A percentile compares a stretch with the other conserved stretches of the same genome.
phyloP scores from a whole-genome alignment of 441 rosid species.

The Arabidopsis lyrata region DNA sequence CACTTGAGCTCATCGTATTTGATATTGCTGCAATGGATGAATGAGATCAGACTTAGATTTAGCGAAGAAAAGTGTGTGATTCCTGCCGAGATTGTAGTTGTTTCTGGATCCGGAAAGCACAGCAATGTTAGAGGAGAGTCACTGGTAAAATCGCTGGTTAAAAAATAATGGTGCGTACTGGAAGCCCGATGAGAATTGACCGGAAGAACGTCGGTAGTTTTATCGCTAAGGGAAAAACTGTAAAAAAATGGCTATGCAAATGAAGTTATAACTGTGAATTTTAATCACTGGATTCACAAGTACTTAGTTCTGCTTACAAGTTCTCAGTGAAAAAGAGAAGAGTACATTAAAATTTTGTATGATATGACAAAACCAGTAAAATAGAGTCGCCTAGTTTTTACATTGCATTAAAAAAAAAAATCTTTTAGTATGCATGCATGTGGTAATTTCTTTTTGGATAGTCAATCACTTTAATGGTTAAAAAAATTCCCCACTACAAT shows the following conservation, averaged over 20 bases:
- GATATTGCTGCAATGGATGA: slow-evolving; percentile 77
- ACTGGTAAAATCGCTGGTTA: slow-evolving; percentile 64
- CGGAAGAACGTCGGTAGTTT: slow-evolving; percentile 79
- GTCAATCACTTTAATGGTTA: background rate
- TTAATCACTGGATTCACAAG: slow-evolving; percentile 8
- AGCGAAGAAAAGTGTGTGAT: slow-evolving; percentile 39
- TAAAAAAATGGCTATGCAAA: slow-evolving; percentile 65
- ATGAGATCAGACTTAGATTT: slow-evolving; percentile 60
- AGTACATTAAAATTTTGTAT: background rate
- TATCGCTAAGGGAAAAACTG: slow-evolving; percentile 68
- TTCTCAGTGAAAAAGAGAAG: too few relatives aligned
- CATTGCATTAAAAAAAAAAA: background rate
- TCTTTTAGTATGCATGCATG: background rate
- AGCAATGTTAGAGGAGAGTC: slow-evolving; percentile 75
- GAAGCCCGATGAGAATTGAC: slow-evolving; percentile 73
- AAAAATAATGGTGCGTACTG: slow-evolving; percentile 54
- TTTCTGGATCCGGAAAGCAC: slow-evolving; percentile 81
- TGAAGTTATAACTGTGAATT: slow-evolving; percentile 16
- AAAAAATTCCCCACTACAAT: background rate
- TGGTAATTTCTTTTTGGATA: background rate
- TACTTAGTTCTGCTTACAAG: background rate
- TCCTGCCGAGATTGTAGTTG: slow-evolving; percentile 68
- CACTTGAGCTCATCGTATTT: slow-evolving; percentile 73
- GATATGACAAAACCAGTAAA: background rate
- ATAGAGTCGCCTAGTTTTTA: background rate